A percentile compares a stretch with the other conserved stretches of the same genome.
Conservation (phyloP, 192 early-diverging fungal species). For the Polychytrium aggregatum region DNA sequence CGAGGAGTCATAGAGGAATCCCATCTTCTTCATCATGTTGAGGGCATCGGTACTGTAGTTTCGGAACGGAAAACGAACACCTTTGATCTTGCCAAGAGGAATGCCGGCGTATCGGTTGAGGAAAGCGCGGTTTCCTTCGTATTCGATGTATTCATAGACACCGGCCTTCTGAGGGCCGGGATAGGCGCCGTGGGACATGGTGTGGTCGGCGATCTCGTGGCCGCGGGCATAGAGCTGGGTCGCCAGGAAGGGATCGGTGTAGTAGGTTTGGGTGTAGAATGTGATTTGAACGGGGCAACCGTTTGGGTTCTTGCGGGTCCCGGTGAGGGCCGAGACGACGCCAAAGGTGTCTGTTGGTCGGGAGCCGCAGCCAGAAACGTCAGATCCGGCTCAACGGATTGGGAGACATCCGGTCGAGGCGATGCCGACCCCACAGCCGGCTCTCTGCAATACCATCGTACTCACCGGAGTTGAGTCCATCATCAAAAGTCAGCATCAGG, state of each 20-base stretch:
- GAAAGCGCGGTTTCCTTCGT: constrained; percentile 21
- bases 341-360: constrained; percentile 23
- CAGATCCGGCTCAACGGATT: too few relatives aligned
- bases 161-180: constrained; percentile 11
- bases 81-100: constrained; percentile 15
- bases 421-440: too few relatives aligned
- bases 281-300: constrained; percentile 48
- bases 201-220: constrained; percentile 25
- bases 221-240: constrained; percentile 18
- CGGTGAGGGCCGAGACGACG: constrained; percentile 9
- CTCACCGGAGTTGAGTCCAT: too few relatives aligned
- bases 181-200: constrained; percentile 12
- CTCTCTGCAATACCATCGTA: too few relatives aligned
- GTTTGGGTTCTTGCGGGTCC: constrained; percentile 32
- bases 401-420: too few relatives aligned
- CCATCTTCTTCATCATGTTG: constrained; percentile 12
- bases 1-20: constrained; percentile 18
- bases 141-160: constrained; percentile 10
- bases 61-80: constrained; percentile 18
- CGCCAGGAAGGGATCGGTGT: constrained; percentile 21
- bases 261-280: constrained; percentile 49
- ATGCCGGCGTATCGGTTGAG: constrained; percentile 12
- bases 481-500: constrained; percentile 19
- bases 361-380: too few relatives aligned
- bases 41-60: constrained; percentile 14